Evolutionary conservation across 805 yeast species (phyloP), one percentile per base, ranked within the genome.

Genomic region (Kluyveromyces dobzhanskii): DNA sequence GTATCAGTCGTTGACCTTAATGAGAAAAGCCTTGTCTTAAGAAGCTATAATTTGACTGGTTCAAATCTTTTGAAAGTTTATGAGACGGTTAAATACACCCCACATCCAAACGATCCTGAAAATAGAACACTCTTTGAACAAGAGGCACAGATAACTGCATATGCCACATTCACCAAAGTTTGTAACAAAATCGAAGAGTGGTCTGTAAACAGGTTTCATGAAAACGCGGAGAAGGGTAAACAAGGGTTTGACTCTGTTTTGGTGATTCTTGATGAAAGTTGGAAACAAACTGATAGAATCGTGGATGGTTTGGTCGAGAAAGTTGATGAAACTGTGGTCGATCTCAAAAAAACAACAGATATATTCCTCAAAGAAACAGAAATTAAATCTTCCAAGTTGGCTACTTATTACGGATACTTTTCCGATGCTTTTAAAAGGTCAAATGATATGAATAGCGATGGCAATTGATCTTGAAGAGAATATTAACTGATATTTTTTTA

Each of bases 141-240:
- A 61, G 76, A 73, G 45, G 98, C 98, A 0, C 86, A 83, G 46
- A 85, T 90, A 49, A 80, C 87, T 2, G 95, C 97, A 0, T 82
- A 79, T 59, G 85, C 86, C 7, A 67, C 81, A 3, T 71, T 86
- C 62, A 62, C 69, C 39, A 71, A 75, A 42, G 61, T 92, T 4
- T 82, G 94, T 57, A 83, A 78, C 54, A 80, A 83, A 59, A 68
- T 90, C 44, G 98, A 90, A 60, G 94, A 86, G 36, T 90, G 96
- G 95, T 76, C 88, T 0, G 81, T 85, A 4, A 85, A 84, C 53
- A 69, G 97, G 57, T 92, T 90, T 61, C 76, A 79, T 32, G 92
- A 85, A 57, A 90, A 90, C 59, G 96, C 97, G 12, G 63, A 62
- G 39, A 75, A 75, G 49, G 98, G 98, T 23, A 81, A 78, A 49